Evolutionary conservation across 306 rosid genomes (phyloP).

Genomic region (Malus domestica): ASM211411v1 NC_041789.1:28000001-28000500

Average conservation of each 20-base stretch:
- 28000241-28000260: conserved; percentile 92
- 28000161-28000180: conserved; percentile 72
- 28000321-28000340: background rate
- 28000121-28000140: conserved; percentile 28
- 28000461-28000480: too few species aligned
- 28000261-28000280: conserved; percentile 84
- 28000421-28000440: too few species aligned
- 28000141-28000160: conserved; percentile 66
- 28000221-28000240: conserved; percentile 93
- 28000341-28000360: background rate
- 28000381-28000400: background rate
- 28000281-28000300: conserved; percentile 70
- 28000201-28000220: conserved; percentile 71
- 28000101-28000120: background rate
- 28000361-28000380: background rate
- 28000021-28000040: too few species aligned
- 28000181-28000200: conserved; percentile 75
- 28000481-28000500: too few species aligned
- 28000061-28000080: background rate
- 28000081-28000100: background rate
- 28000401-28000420: background rate
- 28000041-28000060: too few species aligned
- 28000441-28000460: too few species aligned
- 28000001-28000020: too few species aligned
- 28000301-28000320: background rate